Conservation (phyloP, 2,329 filamentous ascomycete genomes). For the Phaeoacremonium minimum region DNA sequence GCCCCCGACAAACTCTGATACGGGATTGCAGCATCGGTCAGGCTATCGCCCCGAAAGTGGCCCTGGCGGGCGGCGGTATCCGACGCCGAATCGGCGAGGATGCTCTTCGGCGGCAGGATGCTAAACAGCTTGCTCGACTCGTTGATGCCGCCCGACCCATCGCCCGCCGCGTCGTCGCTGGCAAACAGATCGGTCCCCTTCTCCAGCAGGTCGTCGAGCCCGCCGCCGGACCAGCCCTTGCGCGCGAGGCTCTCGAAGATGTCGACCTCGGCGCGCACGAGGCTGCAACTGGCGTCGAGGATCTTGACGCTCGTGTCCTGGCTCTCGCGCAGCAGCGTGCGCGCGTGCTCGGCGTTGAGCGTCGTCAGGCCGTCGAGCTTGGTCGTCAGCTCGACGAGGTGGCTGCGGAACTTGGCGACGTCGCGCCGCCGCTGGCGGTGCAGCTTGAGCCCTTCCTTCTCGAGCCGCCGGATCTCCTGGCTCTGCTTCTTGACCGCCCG, state of each 20-base stretch:
- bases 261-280: slow-evolving; percentile 65
- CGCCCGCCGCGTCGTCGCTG: slow-evolving; percentile 21
- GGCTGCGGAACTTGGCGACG: slow-evolving; percentile 56
- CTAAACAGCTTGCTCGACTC: slow-evolving; percentile 54
- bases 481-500: slow-evolving; percentile 49
- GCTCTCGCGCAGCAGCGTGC: slow-evolving; percentile 55
- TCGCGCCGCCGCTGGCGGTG: slow-evolving; percentile 55
- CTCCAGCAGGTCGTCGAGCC: slow-evolving; percentile 61
- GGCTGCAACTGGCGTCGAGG: slow-evolving; percentile 59
- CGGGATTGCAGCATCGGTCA: slow-evolving; percentile 45
- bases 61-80: slow-evolving; percentile 25
- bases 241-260: slow-evolving; percentile 64
- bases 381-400: slow-evolving; percentile 59
- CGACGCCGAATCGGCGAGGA: slow-evolving; percentile 48
- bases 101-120: slow-evolving; percentile 60
- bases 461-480: slow-evolving; percentile 58
- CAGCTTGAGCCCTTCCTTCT: slow-evolving; percentile 61
- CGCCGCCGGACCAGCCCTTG: slow-evolving; percentile 65
- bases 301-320: slow-evolving; percentile 61
- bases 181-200: slow-evolving; percentile 58
- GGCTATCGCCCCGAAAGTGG: slow-evolving; percentile 48
- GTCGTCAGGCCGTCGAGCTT: slow-evolving; percentile 59
- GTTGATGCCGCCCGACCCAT: slow-evolving; percentile 22
- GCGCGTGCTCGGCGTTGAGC: slow-evolving; percentile 57
- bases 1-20: slow-evolving; percentile 56